These are phyloP conservation scores for Podaxis mareebaensis DNA, from an alignment of 768 basidiomycete genomes.

Conservation along the genomic window DNA sequence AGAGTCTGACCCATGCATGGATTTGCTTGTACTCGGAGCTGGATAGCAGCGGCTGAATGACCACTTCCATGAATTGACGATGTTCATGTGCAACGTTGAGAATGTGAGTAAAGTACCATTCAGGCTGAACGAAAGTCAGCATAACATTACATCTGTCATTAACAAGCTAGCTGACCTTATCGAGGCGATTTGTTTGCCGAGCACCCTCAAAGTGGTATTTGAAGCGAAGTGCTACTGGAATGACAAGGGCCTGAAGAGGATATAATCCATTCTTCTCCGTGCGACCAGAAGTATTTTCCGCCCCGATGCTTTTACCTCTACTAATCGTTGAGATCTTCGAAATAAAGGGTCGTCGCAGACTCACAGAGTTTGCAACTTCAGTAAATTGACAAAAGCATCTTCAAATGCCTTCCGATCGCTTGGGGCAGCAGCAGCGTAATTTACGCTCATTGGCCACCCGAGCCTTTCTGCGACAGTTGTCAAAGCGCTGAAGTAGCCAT, in stretches of 20 bases:
- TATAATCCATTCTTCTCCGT: conserved; percentile 65
- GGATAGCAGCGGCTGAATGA: conserved; percentile 70
- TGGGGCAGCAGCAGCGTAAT: conserved; percentile 53
- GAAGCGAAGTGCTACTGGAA: conserved; percentile 84
- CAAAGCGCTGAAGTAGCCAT: conserved; percentile 50
- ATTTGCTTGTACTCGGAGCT: conserved; percentile 62
- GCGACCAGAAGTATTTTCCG: conserved; percentile 14
- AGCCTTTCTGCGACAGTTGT: conserved; percentile 67
- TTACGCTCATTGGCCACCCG: conserved; percentile 81
- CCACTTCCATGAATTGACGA: conserved; percentile 70
- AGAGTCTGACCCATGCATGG: conserved; percentile 69
- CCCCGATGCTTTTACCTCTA: conserved; percentile 55
- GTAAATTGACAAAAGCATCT: conserved; percentile 70
- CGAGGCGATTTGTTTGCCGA: conserved; percentile 85
- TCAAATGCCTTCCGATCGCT: conserved; percentile 71
- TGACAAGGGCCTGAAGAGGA: conserved; percentile 80
- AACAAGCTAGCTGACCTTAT: conserved; percentile 66
- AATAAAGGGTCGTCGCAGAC: conserved; percentile 25
- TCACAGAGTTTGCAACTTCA: conserved; percentile 78
- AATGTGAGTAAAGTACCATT: conserved; percentile 95
- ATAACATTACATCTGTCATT: not conserved
- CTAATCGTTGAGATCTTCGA: conserved; percentile 3
- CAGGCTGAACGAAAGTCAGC: conserved; percentile 58
- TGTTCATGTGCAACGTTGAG: conserved; percentile 88
- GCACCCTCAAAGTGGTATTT: conserved; percentile 93